Evolutionary conservation across 2,329 filamentous ascomycete genomes (phyloP).

Genomic region (Pseudocercospora fuligena): DNA sequence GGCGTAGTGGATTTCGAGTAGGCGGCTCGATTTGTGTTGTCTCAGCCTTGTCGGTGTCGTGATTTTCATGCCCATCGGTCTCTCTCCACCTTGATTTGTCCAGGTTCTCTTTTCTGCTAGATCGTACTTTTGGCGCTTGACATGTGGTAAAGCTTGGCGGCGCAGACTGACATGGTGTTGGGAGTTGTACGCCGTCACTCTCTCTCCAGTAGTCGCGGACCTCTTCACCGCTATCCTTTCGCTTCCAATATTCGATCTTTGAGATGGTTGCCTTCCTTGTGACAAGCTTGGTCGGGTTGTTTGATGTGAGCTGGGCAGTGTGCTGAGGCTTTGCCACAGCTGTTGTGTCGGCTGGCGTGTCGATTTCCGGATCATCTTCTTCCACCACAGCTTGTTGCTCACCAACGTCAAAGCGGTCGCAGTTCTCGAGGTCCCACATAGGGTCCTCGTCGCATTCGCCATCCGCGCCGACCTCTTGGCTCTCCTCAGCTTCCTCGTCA

Average conservation of each 20-base stretch:
- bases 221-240: neutral
- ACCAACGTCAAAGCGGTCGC: neutral
- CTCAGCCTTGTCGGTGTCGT: neutral
- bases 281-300: neutral
- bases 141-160: neutral
- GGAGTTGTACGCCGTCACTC: neutral
- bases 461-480: neutral
- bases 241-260: neutral
- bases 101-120: neutral
- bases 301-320: neutral
- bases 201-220: neutral
- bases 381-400: neutral
- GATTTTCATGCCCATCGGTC: neutral
- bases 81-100: neutral
- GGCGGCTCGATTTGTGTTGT: neutral
- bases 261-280: neutral
- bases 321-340: neutral
- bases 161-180: neutral
- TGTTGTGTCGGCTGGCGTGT: neutral
- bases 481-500: neutral
- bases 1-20: neutral
- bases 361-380: neutral
- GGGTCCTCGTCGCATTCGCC: neutral
- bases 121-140: neutral
- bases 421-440: neutral